Evolutionary conservation across 2,329 filamentous ascomycete genomes (phyloP).

Genomic region (Ophiocordyceps unilateralis): DNA sequence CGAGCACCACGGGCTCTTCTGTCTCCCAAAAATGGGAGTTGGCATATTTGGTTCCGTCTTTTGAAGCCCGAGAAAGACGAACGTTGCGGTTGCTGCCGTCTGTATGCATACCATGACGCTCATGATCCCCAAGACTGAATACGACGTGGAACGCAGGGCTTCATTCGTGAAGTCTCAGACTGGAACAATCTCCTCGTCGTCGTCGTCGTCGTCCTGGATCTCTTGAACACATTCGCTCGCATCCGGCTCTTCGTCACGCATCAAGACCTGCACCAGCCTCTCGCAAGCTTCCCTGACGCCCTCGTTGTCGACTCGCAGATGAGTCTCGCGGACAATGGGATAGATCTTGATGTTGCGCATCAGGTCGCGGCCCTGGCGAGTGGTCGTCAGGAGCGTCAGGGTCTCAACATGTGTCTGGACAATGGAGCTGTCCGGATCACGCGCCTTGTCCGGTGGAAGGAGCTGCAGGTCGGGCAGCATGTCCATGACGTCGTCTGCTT

Average conservation of each 20-base stretch:
- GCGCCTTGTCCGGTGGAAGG: conserved; percentile 72
- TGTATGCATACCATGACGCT: too few relatives aligned
- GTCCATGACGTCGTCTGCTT: conserved; percentile 65
- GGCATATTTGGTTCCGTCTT: too few relatives aligned
- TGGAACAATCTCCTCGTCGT: conserved; percentile 33
- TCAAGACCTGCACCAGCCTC: conserved; percentile 73
- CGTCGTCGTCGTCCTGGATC: conserved; percentile 30
- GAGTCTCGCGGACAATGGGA: conserved; percentile 73
- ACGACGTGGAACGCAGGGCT: too few relatives aligned
- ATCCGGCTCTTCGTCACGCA: conserved; percentile 44
- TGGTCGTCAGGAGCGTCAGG: conserved; percentile 65
- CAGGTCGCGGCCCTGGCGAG: conserved; percentile 53
- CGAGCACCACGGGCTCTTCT: too few relatives aligned
- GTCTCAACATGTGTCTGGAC: conserved; percentile 83
- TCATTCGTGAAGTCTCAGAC: conserved; percentile 12
- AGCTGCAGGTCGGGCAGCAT: conserved; percentile 89
- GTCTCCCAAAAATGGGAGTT: too few relatives aligned
- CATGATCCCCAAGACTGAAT: too few relatives aligned
- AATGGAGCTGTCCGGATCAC: conserved; percentile 61
- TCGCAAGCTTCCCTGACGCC: conserved; percentile 73
- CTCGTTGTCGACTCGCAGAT: conserved; percentile 61
- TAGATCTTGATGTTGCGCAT: conserved; percentile 71
- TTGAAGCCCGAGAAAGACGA: too few relatives aligned
- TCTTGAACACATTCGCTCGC: conserved; percentile 29
- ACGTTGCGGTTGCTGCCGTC: too few relatives aligned